Base-by-base conservation (phyloP, 1,284 basidiomycete species). In the Kalmanozyma brasiliensis region DNA sequence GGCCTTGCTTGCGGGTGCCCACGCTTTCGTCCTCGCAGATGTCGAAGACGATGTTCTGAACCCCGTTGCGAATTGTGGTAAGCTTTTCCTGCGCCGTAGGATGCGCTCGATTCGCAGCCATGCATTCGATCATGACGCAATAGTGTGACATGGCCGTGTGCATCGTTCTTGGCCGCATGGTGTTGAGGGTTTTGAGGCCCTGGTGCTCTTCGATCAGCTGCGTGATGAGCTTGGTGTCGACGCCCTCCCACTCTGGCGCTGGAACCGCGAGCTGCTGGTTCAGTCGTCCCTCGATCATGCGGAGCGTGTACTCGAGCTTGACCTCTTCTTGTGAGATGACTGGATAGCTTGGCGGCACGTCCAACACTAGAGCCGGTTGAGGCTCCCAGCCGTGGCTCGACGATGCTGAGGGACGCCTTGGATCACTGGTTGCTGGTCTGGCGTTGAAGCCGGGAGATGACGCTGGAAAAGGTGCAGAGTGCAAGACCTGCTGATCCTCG, bases 41-140 rank as follows among this genome's bases (percentile, higher is more conserved):
- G 22, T 65, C 57, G 34, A 49, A 47, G 32, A 60, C 37, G 19
- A 52, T 24, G 7, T 47, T 26, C 16, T 57, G 43, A 0, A 70
- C 16, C 1, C 34, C 40, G 7, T 43, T 20, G 3, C 51, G 42
- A 9, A 69, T 33, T 3, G 10, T 19, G 6, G 29, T 16, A 23
- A 47, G 23, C 7, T n/a, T 35, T 0, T 33, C 51, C 8, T 33
- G 38, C 0, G 36, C 8, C 0, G 33, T 16, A 2, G 8, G 13
- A 4, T 61, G 41, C 23, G 42, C 32, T 0, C 38, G 42, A 5
- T 41, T 17, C 6, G 26, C 41, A 1, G 17, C 7, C 16, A 23
- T 29, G 26, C 49, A 52, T 0, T 41, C 26, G 9, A 53, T 19
- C 6, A 49, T 8, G 37, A 55, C 7, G 11, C 32, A 2, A 14